Evolutionary conservation across 208 protist genomes (phyloP), one percentile per base, ranked within the genome.

Genomic region (Trypanosoma platydactyli): DNA sequence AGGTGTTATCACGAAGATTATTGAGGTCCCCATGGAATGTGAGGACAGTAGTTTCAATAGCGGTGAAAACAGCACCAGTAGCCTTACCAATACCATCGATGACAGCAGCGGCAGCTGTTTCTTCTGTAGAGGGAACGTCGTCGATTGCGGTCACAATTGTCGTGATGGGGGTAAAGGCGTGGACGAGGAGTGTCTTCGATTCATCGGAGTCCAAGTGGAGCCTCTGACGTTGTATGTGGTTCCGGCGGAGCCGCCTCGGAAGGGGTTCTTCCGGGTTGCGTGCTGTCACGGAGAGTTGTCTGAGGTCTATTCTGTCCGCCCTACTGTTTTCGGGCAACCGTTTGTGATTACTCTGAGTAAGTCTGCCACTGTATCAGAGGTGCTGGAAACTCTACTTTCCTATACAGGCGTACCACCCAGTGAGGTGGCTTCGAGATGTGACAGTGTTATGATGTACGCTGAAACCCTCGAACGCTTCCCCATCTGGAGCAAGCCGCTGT

Each of bases 271-370:
- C 51, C 82, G 84, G 33, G 60, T 94, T 53, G 73, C 83, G 6
- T 91, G 83, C 57, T 91, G 83, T 59, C 80, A 90, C 70, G 85
- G 76, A 16, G 60, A 88, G 50, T 44, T 22, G 33, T 38, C 3
- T 38, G 33, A 38, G 33, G 9, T 38, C 48, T 52, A 74, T 40
- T 46, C 44, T 49, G 73, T 68, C 27, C 27, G 16, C 1, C 64
- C 70, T 2, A 4, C n/a, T 35, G 52, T 71, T 13, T 89, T 91
- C 59, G 81, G 74, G 13, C 65, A 84, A 64, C 88, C 88, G 0
- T 91, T 91, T 54, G 46, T 89, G 60, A 78, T 94, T 48, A 90
- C 85, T 1, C 63, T 86, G 16, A 62, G 73, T 61, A 41, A 29
- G 16, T 53, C 20, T 18, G 82, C 76, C 2, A 88, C 83, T 16